These are phyloP conservation scores for Moesziomyces sp. DNA, from an alignment of 1,284 basidiomycete genomes.

Conservation along the genomic window DNA sequence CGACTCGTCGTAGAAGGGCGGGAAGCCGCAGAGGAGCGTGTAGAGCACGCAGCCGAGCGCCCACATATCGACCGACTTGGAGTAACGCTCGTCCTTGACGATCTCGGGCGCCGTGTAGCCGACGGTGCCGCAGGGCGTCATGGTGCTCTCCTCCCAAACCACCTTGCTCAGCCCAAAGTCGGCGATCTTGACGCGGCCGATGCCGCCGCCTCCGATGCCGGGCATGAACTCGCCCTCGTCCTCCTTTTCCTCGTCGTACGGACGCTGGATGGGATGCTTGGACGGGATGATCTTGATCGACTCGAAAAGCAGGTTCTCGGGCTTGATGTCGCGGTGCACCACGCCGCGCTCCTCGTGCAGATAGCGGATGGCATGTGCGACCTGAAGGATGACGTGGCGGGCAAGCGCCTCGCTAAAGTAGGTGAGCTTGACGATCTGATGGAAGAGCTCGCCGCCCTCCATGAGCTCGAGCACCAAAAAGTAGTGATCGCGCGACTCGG, in stretches of 20 bases:
- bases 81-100: constrained; percentile 98
- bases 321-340: constrained; percentile 98
- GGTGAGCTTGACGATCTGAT: constrained; percentile 98
- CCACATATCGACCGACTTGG: constrained; percentile 99
- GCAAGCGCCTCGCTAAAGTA: constrained; percentile 85
- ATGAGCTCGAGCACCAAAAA: constrained; percentile 86
- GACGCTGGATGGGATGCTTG: constrained; percentile 75
- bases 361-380: constrained; percentile 93
- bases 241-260: constrained; percentile 98
- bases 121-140: constrained; percentile 98
- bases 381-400: constrained; percentile 94
- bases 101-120: constrained; percentile 99
- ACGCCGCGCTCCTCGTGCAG: constrained; percentile 98
- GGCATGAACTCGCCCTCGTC: constrained; percentile 96
- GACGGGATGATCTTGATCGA: constrained; percentile 92
- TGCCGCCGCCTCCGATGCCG: constrained; percentile 93
- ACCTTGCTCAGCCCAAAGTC: constrained; percentile 98
- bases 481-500: constrained; percentile 91
- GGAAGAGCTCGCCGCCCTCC: constrained; percentile 95
- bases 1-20: constrained; percentile 98
- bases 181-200: constrained; percentile 97
- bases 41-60: constrained; percentile 98
- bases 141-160: constrained; percentile 98
- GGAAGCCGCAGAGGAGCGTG: constrained; percentile 97
- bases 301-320: constrained; percentile 96